Base-by-base conservation (phyloP, 208 protist genomes). In the Trypanosomatidae sp. region DNA sequence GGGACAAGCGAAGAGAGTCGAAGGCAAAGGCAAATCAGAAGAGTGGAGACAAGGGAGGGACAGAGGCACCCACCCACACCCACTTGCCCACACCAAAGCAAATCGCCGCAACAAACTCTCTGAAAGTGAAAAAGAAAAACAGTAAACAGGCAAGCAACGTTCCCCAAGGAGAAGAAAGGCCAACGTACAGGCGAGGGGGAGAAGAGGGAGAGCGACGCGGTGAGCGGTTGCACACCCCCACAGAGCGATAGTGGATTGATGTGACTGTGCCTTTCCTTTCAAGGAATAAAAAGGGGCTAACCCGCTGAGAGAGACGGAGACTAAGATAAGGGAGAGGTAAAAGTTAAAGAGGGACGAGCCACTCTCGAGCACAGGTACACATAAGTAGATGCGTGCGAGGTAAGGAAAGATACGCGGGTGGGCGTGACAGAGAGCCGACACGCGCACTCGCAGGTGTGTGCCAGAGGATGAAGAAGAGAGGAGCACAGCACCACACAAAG, bases 31-130 rank as follows among this genome's bases (percentile, higher is more conserved):
- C 68, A 67, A 71, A 76, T 7, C 50, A 28, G 30, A n/a, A 39
- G 62, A 39, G 36, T 6, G 25, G 47, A 69, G 19, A 76, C 52
- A 76, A 55, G 62, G n/a, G 72, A 30, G 17, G 76, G 39, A 66
- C 62, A 77, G 50, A 68, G 13, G 15, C 22, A 64, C 28, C 28
- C 3, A 46, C 15, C 13, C 13, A 73, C 22, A 28, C 52, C 22
- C 19, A 56, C 52, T 28, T 56, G 60, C 17, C 0, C 15, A 62
- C 7, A 62, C n/a, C 3, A 44, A 64, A 64, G 43, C 28, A 19
- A 46, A 66, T 12, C 28, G 43, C 59, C 5, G 8, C 19, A 41
- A 44, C 59, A 25, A 19, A 25, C 17, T 4, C 59, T 19, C 59
- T 6, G 36, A 39, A 39, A 39, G 36, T 36, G 36, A 6, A 6